Percentiles rank a stretch among this genome's conserved stretches.
phyloP scores from a whole-genome alignment of 2,329 filamentous ascomycete genomes.

The Fusarium redolens region DNA sequence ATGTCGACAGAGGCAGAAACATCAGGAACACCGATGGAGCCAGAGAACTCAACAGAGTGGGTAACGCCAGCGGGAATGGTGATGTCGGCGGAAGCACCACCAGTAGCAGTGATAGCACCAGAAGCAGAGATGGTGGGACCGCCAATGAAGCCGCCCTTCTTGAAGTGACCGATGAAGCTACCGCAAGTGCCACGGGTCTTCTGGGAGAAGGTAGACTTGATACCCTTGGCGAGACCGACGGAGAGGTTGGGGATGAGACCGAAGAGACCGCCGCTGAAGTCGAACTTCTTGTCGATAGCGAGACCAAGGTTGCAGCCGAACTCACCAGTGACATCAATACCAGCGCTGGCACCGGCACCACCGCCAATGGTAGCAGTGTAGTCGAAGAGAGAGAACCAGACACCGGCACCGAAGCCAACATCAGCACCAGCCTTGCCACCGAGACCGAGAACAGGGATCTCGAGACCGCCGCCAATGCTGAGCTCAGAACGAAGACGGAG shows the following conservation, averaged over 20 bases:
- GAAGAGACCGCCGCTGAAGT: constrained; percentile 47
- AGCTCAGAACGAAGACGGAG: constrained; percentile 63
- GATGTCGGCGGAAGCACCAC: constrained; percentile 1
- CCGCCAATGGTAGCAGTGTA: constrained; percentile 58
- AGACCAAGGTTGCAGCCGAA: constrained; percentile 40
- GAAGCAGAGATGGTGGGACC: constrained; percentile 29
- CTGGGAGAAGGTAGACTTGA: constrained; percentile 28
- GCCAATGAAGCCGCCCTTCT: constrained; percentile 8
- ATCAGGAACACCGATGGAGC: neutral
- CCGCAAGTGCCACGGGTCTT: constrained; percentile 33
- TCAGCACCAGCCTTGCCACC: constrained; percentile 52
- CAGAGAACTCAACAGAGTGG: constrained; percentile 14
- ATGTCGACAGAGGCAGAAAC: neutral
- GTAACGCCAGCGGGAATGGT: constrained; percentile 20
- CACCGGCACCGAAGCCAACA: constrained; percentile 52
- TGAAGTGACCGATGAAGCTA: constrained; percentile 30
- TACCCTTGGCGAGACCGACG: constrained; percentile 48
- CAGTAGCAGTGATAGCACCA: constrained; percentile 24
- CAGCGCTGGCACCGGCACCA: constrained; percentile 50
- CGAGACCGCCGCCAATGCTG: constrained; percentile 51
- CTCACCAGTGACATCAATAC: constrained; percentile 42
- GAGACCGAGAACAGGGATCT: constrained; percentile 43
- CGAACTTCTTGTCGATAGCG: constrained; percentile 34
- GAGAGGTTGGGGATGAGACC: constrained; percentile 54
- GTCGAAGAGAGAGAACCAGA: constrained; percentile 65